phyloP scores from a whole-genome alignment of 257 asterid genomes.

The Fraxinus quadrangulata region DNA sequence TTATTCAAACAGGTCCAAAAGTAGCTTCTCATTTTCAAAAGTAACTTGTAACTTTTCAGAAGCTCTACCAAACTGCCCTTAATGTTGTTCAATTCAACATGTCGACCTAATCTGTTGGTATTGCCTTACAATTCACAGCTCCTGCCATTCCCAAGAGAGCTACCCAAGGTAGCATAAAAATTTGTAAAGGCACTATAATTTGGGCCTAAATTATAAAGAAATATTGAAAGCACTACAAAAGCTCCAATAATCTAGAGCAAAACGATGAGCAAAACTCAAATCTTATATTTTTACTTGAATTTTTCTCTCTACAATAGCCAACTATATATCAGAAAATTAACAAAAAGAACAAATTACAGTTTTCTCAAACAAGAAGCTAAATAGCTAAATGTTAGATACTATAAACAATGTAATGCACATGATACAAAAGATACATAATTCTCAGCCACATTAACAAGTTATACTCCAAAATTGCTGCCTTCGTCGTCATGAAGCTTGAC shows the following conservation, averaged over 20 bases:
- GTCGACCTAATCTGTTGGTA: too few species aligned
- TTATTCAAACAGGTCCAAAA: too few species aligned
- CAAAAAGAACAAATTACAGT: slow-evolving; percentile 7
- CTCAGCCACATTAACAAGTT: slow-evolving; percentile 26
- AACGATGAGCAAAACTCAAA: neutral
- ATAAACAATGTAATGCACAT: slow-evolving; percentile 24
- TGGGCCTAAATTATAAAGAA: too few species aligned
- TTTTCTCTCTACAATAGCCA: slow-evolving; percentile 9
- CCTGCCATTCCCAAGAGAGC: too few species aligned
- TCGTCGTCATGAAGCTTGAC: slow-evolving; percentile 32
- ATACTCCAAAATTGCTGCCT: slow-evolving; percentile 23
- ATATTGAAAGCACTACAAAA: too few species aligned
- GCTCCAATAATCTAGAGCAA: neutral
- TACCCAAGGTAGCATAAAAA: too few species aligned
- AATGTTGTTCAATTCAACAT: too few species aligned
- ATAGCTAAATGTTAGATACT: slow-evolving; percentile 15
- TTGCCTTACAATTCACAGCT: too few species aligned
- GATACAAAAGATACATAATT: slow-evolving; percentile 26
- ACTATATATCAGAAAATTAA: neutral
- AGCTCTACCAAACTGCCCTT: too few species aligned
- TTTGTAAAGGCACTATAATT: too few species aligned
- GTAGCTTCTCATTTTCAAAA: too few species aligned
- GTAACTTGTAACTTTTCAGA: too few species aligned
- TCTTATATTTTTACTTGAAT: neutral
- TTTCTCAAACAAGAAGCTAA: slow-evolving; percentile 9